Evolutionary conservation across 306 rosid species (phyloP).

Genomic region (Dalbergia cultrata): DNA sequence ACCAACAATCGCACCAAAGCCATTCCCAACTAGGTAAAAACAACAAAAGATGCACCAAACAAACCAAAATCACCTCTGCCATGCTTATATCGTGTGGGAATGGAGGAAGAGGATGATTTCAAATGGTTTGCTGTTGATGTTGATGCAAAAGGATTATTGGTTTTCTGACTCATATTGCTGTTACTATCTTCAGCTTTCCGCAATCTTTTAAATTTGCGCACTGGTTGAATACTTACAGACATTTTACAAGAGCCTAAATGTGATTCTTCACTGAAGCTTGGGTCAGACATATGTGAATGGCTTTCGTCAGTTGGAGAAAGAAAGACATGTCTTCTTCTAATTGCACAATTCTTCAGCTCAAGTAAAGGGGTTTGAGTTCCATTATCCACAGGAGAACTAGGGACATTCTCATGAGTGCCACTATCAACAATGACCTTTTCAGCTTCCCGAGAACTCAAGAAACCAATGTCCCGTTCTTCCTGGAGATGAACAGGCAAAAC

Average conservation of each 20-base stretch:
- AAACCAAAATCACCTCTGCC: slow-evolving; percentile 61
- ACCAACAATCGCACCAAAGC: background rate
- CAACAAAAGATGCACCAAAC: slow-evolving; percentile 31
- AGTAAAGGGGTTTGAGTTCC: slow-evolving; percentile 63
- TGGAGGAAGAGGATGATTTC: slow-evolving; percentile 47
- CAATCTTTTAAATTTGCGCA: slow-evolving; percentile 76
- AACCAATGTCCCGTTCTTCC: slow-evolving; percentile 45
- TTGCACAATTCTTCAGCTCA: slow-evolving; percentile 53
- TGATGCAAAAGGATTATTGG: slow-evolving; percentile 36
- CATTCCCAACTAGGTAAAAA: background rate
- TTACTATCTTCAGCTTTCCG: slow-evolving; percentile 65
- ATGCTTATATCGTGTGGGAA: slow-evolving; percentile 47
- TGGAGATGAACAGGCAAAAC: slow-evolving; percentile 55
- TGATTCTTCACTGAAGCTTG: slow-evolving; percentile 70
- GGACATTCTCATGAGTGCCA: slow-evolving; percentile 43
- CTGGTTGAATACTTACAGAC: slow-evolving; percentile 61
- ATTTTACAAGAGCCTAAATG: slow-evolving; percentile 63
- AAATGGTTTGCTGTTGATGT: slow-evolving; percentile 45
- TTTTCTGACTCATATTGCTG: slow-evolving; percentile 53
- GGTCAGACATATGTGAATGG: slow-evolving; percentile 51
- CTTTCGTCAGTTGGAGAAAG: slow-evolving; percentile 64
- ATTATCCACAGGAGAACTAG: slow-evolving; percentile 51
- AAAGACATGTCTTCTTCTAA: slow-evolving; percentile 52
- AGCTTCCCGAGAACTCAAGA: slow-evolving; percentile 50
- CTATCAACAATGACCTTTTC: slow-evolving; percentile 48